Base-by-base conservation (phyloP, 208 protist genomes). In the Endotrypanum monterogeii region DNA sequence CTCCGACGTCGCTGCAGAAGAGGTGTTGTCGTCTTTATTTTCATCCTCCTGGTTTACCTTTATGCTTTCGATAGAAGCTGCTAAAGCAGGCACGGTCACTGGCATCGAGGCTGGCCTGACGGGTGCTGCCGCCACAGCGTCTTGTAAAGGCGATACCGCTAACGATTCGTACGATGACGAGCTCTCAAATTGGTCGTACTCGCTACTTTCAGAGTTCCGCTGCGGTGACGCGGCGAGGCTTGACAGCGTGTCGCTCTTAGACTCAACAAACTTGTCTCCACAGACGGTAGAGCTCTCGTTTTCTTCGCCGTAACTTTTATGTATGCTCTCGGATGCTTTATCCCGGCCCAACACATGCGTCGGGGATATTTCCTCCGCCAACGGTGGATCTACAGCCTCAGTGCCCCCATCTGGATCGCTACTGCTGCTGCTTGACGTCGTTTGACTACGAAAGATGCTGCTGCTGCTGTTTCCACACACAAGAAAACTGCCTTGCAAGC, bases 401-500 rank as follows among this genome's bases (percentile, higher is more conserved):
- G 46, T 32, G n/a, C 28, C 7, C 66, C 20, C 1, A 16, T 37
- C 66, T 57, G 66, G 56, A 35, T 52, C 66, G 41, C 70, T 67
- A 16, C 23, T n/a, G 1, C 41, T 63, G 25, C 28, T 55, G 58
- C 56, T 74, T 30, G 70, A 52, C 25, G 57, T 56, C 4, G 68
- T 44, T 44, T 23, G 30, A 63, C 50, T 60, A 62, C 50, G 51
- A 37, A 16, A 30, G 0, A n/a, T 20, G 32, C 23, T 73, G 75
- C 32, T 67, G 44, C 70, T 72, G 41, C 70, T 70, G 62, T 65
- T 71, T 25, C 56, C 50, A 48, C 32, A 54, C 9, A 37, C 23
- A n/a, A 76, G 46, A 50, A 80, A 75, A 3, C 52, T 65, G 46
- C 67, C 67, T 8, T 52, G 65, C 60, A 76, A 57, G 32, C 72